Base-by-base conservation (phyloP, 225 moss, liverwort and hornwort species). In the Polytrichum commune region DNA sequence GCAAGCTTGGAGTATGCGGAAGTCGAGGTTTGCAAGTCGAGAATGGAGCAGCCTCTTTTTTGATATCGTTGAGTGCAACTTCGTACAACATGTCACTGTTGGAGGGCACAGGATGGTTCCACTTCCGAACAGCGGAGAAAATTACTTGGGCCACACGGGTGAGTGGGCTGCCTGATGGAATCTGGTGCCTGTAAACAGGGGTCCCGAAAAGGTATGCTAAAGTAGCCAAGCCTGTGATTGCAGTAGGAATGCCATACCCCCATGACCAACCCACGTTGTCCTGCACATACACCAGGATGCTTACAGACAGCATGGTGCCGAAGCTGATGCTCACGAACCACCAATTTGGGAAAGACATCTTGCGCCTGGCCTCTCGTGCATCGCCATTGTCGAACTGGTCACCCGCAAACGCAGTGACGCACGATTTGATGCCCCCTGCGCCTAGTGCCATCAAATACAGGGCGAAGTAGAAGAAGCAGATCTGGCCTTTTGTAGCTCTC, bases 301-400 rank as follows among this genome's bases (percentile, higher is more conserved):
- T 98, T 18, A 98, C 98, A 13, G 98, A 93, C 62, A 94, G 83
- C 93, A 98, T 92, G 19, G 98, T 95, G 38, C 98, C 98, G 69
- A 98, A 98, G 80, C 98, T 98, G 78, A 98, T 92, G 75, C 95
- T 95, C 61, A 98, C 93, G 53, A 98, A 98, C 98, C 98, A 98
- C 98, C 98, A 98, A 74, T 98, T 98, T 62, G 94, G 95, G 60
- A 98, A 98, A 8, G 98, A 98, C 82, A 85, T 89, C 76, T 91
- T 98, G 27, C 91, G 79, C 71, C 83, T 83, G 58, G 88, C 90
- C 62, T 98, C 98, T 74, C 79, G 78, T 54, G 64, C 62, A 62
- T 94, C 97, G 24, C 80, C 83, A 29, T 87, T 80, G 73, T 98
- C 98, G 53, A 98, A 98, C 69, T 98, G 98, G 81, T 98, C 98